Evolutionary conservation across 768 basidiomycete genomes (phyloP).

Genomic region (Tricholoma saponaceum): DNA sequence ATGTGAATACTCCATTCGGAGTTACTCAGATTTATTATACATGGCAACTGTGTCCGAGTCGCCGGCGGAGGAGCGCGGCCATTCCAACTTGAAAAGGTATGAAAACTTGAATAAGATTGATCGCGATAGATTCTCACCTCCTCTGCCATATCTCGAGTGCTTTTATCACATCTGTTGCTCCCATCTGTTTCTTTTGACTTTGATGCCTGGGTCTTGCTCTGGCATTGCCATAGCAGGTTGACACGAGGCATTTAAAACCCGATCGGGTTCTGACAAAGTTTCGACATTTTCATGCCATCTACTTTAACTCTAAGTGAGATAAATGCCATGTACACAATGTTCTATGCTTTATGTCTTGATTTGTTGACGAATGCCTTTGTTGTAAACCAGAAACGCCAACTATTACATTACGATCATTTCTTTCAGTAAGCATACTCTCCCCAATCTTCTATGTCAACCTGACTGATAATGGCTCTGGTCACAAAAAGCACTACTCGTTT

Average conservation of each 20-base stretch:
- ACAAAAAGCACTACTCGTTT: slow-evolving; percentile 20
- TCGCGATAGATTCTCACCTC: too few relatives aligned
- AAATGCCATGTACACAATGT: background rate
- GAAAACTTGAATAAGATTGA: too few relatives aligned
- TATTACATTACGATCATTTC: slow-evolving; percentile 1
- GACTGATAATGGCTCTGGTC: background rate
- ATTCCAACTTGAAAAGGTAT: too few relatives aligned
- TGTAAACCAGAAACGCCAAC: background rate
- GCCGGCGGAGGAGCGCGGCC: too few relatives aligned
- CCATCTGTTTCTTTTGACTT: too few relatives aligned
- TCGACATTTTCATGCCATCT: background rate
- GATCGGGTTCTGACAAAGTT: background rate
- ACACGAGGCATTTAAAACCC: background rate
- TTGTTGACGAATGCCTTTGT: background rate
- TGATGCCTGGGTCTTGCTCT: too few relatives aligned
- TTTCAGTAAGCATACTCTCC: background rate
- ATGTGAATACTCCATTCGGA: too few relatives aligned
- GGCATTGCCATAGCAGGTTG: too few relatives aligned
- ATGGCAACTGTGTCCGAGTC: too few relatives aligned
- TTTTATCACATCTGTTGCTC: too few relatives aligned
- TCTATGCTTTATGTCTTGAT: background rate
- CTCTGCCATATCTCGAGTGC: too few relatives aligned
- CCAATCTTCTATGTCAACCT: background rate
- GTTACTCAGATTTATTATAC: too few relatives aligned
- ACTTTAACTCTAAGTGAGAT: background rate